Evolutionary conservation across 192 early-diverging fungal genomes (phyloP).

Genomic region (Rhizophagus clarus): DNA sequence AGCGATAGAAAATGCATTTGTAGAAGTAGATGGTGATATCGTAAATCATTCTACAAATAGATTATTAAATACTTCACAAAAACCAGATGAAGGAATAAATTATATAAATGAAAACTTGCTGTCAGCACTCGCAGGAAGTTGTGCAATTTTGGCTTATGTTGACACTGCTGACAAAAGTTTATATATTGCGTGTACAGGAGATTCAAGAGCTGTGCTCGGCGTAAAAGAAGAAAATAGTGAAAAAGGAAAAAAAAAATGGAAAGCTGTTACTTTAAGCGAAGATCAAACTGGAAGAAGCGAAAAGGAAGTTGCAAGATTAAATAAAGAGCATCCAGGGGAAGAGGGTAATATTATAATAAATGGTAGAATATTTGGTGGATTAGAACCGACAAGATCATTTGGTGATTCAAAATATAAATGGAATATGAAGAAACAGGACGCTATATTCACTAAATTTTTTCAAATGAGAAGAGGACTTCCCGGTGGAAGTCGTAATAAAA

Average conservation of each 20-base stretch:
- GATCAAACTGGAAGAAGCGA: constrained; percentile 64
- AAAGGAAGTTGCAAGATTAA: constrained; percentile 55
- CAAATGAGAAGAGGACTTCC: constrained; percentile 51
- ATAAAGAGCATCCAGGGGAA: constrained; percentile 75
- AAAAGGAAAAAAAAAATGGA: constrained; percentile 37
- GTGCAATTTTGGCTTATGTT: constrained; percentile 56
- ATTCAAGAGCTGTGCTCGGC: constrained; percentile 55
- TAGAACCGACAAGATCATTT: constrained; percentile 61
- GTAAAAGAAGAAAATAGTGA: constrained; percentile 35
- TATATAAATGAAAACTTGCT: constrained; percentile 36
- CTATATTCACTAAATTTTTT: constrained; percentile 50
- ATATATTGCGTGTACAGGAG: constrained; percentile 57
- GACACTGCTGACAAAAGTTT: constrained; percentile 48
- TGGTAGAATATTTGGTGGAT: constrained; percentile 66
- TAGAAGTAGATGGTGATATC: constrained; percentile 52
- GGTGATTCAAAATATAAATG: constrained; percentile 73
- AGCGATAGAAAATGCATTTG: constrained; percentile 49
- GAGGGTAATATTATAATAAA: constrained; percentile 53
- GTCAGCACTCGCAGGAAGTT: constrained; percentile 53
- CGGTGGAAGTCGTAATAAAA: constrained; percentile 45
- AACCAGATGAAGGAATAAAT: constrained; percentile 22
- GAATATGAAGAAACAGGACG: constrained; percentile 60
- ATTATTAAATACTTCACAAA: constrained; percentile 41
- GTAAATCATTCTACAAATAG: constrained; percentile 45
- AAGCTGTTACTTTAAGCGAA: constrained; percentile 56